Conservation (phyloP, 2,329 filamentous ascomycete species). For the Fusarium sp. region DNA sequence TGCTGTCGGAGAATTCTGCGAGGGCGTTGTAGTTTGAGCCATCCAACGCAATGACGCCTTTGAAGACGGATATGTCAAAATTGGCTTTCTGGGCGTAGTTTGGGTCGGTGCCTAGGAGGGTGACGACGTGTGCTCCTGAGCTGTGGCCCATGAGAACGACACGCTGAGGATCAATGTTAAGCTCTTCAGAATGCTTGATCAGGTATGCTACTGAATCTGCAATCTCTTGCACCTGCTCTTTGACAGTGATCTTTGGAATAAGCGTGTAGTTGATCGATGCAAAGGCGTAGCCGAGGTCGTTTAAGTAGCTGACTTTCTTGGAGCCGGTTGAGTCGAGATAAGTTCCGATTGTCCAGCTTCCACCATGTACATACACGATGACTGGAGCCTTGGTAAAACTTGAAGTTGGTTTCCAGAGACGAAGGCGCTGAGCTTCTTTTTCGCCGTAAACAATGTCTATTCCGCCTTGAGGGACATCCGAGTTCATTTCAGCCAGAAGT, state of each 20-base stretch:
- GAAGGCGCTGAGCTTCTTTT: not conserved
- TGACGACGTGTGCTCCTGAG: not conserved
- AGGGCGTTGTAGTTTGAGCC: slow-evolving; percentile 9
- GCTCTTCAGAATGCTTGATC: accelerated
- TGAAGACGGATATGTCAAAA: accelerated
- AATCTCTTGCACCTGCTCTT: slow-evolving; percentile 7
- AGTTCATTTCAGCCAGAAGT: not conserved
- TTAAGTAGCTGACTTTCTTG: not conserved
- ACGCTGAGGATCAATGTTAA: not conserved
- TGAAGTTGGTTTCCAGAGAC: not conserved
- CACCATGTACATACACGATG: not conserved
- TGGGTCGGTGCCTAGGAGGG: not conserved
- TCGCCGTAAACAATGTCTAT: not conserved
- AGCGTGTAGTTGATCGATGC: not conserved
- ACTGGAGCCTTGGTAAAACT: not conserved
- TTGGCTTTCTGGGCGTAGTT: not conserved
- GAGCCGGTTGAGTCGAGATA: slow-evolving; percentile 7
- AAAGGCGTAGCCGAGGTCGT: not conserved
- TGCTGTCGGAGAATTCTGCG: not conserved
- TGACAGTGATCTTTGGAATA: not conserved
- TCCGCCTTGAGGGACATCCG: not conserved
- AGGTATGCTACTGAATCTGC: not conserved
- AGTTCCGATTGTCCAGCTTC: slow-evolving; percentile 1
- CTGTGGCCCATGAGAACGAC: slow-evolving; percentile 6
- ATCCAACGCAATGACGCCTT: not conserved